These are phyloP conservation scores for Colletotrichum eleusines DNA, from an alignment of 2,329 filamentous ascomycete species.

Conservation along the genomic window DNA sequence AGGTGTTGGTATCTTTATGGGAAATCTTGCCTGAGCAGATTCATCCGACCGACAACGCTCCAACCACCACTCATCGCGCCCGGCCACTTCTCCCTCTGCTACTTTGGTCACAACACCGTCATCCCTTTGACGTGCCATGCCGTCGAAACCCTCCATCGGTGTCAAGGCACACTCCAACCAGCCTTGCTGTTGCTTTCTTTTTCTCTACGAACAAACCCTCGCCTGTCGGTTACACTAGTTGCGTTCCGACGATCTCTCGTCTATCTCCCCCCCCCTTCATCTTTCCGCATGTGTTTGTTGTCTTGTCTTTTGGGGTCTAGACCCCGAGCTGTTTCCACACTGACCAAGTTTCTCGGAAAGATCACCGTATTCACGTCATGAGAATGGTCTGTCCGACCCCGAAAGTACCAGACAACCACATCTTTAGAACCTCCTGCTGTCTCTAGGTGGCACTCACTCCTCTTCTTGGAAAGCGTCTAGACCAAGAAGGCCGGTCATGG, in stretches of 20 bases:
- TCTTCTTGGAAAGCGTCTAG: slow-evolving; percentile 20
- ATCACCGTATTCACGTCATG: slow-evolving; percentile 30
- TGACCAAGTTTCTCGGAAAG: slow-evolving; percentile 32
- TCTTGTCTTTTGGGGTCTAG: slow-evolving; percentile 25
- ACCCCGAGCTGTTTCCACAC: slow-evolving; percentile 32
- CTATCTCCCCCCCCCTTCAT: neutral
- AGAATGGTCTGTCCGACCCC: slow-evolving; percentile 1
- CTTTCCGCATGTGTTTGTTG: slow-evolving; percentile 14
- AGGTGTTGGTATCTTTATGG: neutral
- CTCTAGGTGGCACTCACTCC: neutral
- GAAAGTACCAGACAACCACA: neutral
- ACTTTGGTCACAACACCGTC: neutral
- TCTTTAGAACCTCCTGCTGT: neutral
- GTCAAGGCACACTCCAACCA: neutral
- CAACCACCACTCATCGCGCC: neutral
- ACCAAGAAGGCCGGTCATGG: slow-evolving; percentile 20
- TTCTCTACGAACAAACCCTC: slow-evolving; percentile 8
- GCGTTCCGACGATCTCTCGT: slow-evolving; percentile 18
- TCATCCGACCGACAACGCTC: neutral
- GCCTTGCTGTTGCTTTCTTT: neutral
- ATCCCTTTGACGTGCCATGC: neutral
- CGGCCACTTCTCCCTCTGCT: neutral
- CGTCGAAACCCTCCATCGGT: neutral
- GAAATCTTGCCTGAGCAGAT: neutral
- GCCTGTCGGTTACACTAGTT: neutral